Base-by-base conservation (phyloP, 495 filamentous ascomycete species). In the Talaromyces trachyspermus region DNA sequence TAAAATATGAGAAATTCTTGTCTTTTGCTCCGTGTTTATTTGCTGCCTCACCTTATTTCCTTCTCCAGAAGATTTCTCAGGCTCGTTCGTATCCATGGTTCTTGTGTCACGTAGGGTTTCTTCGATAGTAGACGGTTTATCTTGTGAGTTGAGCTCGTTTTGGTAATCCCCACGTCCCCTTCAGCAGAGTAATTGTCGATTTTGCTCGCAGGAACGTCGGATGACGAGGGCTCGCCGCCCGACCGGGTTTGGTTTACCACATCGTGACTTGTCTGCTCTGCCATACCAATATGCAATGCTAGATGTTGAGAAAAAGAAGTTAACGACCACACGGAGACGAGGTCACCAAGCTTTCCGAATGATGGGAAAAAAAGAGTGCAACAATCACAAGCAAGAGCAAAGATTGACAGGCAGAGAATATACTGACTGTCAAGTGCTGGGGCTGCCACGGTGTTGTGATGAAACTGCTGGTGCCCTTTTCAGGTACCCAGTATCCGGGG, bases 231-330 rank as follows among this genome's bases (percentile, higher is more conserved):
- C 61, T 78, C 79, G 79, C 81, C 78, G 75, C 80, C 77, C 83
- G 81, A 85, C 82, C 71, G 72, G 71, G 75, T 75, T 78, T 81
- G 70, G 73, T 83, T 77, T 84, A 85, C 81, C 82, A 85, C 82
- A 86, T 86, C 77, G 71, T 81, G 79, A 74, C 64, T 70, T 63
- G 64, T 77, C 77, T 80, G 78, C 80, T 85, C 81, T 85, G 82
- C 82, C 82, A 86, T 86, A 84, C 84, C 82, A 85, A 82, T 74
- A 64, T 72, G 70, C 65, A 77, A 67, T 62, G 32, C 44, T 46
- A 37, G 10, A 24, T 14, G 24, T 41, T 26, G 12, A 14, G 20
- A 2, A 36, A 37, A 26, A 36, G 10, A 20, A 20, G 29, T 35
- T 15, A 35, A 19, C 26, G 29, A 15, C 22, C 35, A 18, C n/a